Evolutionary conservation across 805 yeast species (phyloP).

Genomic region (Wickerhamomyces ciferrii): DNA sequence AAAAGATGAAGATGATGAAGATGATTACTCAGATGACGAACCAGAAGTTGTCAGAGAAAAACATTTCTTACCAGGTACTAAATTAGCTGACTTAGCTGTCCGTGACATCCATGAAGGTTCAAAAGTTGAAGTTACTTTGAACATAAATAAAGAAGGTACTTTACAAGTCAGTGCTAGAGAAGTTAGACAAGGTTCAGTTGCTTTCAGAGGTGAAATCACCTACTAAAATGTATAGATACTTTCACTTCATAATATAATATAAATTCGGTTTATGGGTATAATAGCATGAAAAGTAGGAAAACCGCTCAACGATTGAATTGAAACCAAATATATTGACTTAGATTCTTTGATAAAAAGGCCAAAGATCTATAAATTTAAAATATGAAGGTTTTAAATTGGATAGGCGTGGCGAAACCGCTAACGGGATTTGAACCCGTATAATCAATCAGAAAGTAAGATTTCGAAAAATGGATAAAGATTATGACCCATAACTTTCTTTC

Average conservation of each 20-base stretch:
- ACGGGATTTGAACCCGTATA: too few species aligned
- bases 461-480: too few species aligned
- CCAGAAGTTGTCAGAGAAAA: conserved; percentile 82
- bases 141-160: conserved; percentile 55
- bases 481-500: too few species aligned
- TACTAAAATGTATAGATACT: background rate
- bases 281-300: background rate
- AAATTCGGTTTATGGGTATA: background rate
- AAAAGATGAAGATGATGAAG: conserved; percentile 44
- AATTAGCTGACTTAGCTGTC: conserved; percentile 74
- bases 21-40: conserved; percentile 69
- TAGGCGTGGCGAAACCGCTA: too few species aligned
- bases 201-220: conserved; percentile 46
- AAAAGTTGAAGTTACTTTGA: conserved; percentile 55
- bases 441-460: too few species aligned
- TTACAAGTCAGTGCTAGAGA: conserved; percentile 60
- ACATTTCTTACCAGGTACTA: conserved; percentile 64
- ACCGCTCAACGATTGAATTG: too few species aligned
- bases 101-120: conserved; percentile 57
- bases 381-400: too few species aligned
- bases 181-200: conserved; percentile 51
- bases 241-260: background rate
- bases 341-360: too few species aligned
- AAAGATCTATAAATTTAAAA: too few species aligned
- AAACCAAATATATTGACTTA: too few species aligned